Evolutionary conservation across 2,329 filamentous ascomycete species (phyloP), one percentile per base, ranked within the genome.

Genomic region (Venturia aucupariae): DNA sequence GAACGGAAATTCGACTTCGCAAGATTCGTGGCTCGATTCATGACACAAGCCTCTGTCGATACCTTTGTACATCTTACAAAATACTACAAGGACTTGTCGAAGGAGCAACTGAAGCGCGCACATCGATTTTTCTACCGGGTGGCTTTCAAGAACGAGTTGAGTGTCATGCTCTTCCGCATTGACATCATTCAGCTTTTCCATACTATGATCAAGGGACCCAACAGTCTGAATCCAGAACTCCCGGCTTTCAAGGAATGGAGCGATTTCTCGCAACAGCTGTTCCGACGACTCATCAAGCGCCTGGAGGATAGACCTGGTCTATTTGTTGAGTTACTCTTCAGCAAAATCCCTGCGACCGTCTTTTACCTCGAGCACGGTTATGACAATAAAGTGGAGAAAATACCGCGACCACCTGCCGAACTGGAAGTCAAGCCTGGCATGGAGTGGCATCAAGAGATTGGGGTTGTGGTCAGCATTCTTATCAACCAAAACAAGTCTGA

Each of bases 1-100:
- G 94, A 99, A 74, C 86, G 94, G 62, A 96, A 93, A 70, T 99
- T 99, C 73, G 91, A 97, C 76, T 99, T 99, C 73, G 86, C 84
- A 65, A 85, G 88, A 2, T 97, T 97, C 72, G 81, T 89, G 13
- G 82, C 84, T 38, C 89, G 89, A 63, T 97, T 97, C 71, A 84
- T 89, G 59, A 88, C 87, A 0, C 92, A 97, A 73, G 86, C 84
- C 63, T 92, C 92, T 30, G 86, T 99, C 57, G 88, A 97, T 73
- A 95, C 93, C 0, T 99, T 96, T 72, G 82, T 96, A 38, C 81
- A 85, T 3, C 92, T 97, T 67, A 86, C 87, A 0, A 84, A 82
- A 59, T 93, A 86, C 76, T 97, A 96, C 76, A 82, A 81, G 48
- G 94, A 99, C 68, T 81, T 99, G 13, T 84, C 86, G 62, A 80